Evolutionary conservation across 306 rosid species (phyloP).

Genomic region (Oemleria cerasiformis): DNA sequence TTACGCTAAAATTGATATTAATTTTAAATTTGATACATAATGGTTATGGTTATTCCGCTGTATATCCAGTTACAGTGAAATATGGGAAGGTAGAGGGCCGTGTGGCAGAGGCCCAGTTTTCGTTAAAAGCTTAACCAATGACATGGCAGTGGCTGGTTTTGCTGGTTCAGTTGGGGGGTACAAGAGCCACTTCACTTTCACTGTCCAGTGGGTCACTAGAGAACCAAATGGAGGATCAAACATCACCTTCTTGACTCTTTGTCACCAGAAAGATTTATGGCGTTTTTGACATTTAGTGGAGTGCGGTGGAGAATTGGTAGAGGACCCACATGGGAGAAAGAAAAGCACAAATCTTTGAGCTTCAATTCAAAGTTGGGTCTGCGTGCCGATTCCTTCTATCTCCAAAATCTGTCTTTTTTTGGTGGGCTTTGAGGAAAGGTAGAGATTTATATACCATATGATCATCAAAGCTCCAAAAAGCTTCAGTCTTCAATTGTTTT

Average conservation of each 20-base stretch:
- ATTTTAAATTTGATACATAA: no score
- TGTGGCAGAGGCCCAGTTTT: background rate
- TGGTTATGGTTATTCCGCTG: no score
- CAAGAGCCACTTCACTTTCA: background rate
- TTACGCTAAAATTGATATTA: no score
- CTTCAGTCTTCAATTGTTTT: slow-evolving; percentile 25
- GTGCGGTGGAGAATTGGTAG: slow-evolving; percentile 36
- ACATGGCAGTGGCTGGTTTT: background rate
- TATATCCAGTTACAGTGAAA: no score
- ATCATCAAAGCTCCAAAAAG: slow-evolving; percentile 20
- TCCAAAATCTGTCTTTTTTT: slow-evolving; percentile 26
- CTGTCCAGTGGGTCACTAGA: background rate
- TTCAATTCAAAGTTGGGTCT: slow-evolving; percentile 19
- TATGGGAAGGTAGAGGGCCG: background rate
- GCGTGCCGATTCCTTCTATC: slow-evolving; percentile 27
- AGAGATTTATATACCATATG: slow-evolving; percentile 2
- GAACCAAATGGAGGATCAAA: slow-evolving; percentile 10
- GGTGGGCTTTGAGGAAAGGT: slow-evolving; percentile 19
- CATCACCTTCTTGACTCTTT: slow-evolving; percentile 30
- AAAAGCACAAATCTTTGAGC: slow-evolving; percentile 25
- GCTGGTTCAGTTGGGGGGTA: background rate
- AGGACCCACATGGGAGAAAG: slow-evolving; percentile 47
- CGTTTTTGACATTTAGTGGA: slow-evolving; percentile 52
- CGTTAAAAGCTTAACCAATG: no score
- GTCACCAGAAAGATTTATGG: slow-evolving; percentile 47